A percentile compares a stretch with the other conserved stretches of the same genome.
Conservation (phyloP, 1,139 yeast species). For the Hanseniaspora gamundiae region DNA sequence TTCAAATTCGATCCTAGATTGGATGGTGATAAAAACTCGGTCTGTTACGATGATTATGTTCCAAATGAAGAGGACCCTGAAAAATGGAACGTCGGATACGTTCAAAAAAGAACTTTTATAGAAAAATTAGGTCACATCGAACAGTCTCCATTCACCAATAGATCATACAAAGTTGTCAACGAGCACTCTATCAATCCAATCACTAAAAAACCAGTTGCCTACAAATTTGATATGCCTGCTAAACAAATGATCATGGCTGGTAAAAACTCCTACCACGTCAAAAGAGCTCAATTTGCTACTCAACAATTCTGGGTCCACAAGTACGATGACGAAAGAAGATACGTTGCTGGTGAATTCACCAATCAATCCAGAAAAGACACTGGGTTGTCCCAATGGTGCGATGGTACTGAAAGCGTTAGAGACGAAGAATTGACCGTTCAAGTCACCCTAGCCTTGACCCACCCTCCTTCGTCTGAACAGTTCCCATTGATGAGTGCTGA, state of each 20-base stretch:
- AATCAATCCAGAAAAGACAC: constrained; percentile 45
- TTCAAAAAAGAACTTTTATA: constrained; percentile 48
- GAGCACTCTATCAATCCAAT: constrained; percentile 68
- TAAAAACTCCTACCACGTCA: constrained; percentile 37
- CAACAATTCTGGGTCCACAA: constrained; percentile 52
- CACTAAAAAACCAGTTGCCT: constrained; percentile 70
- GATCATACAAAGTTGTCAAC: constrained; percentile 69
- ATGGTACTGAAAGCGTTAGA: constrained; percentile 60
- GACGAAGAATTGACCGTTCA: constrained; percentile 73
- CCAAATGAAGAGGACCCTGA: constrained; percentile 53
- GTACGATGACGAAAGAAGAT: constrained; percentile 42
- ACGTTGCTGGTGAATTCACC: constrained; percentile 55
- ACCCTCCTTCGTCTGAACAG: constrained; percentile 79
- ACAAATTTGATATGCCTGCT: constrained; percentile 69
- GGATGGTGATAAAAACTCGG: constrained; percentile 75
- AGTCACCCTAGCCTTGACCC: constrained; percentile 83
- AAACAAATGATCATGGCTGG: constrained; percentile 52
- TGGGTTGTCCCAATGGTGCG: constrained; percentile 48
- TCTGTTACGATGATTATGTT: constrained; percentile 62
- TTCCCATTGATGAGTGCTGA: constrained; percentile 93
- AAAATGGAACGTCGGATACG: constrained; percentile 68
- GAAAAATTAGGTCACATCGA: constrained; percentile 67
- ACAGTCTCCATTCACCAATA: constrained; percentile 64
- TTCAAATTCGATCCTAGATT: constrained; percentile 81
- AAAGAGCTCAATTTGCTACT: constrained; percentile 48